Base-by-base conservation (phyloP, 1,139 yeast genomes). In the Tardiomyces digboiensis region DNA sequence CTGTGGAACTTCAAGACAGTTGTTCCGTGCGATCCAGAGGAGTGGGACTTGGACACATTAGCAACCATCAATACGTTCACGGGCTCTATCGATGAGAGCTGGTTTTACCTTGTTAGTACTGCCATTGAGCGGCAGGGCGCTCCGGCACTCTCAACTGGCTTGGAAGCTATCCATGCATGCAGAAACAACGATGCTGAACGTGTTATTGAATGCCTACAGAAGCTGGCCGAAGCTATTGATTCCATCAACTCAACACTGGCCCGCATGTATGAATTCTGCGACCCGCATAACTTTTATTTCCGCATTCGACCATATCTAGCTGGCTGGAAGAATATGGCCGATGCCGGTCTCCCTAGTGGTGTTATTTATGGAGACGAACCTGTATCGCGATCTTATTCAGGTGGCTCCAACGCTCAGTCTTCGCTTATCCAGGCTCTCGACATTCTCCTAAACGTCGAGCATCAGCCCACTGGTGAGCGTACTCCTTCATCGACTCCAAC, bases 401-500 rank as follows among this genome's bases (percentile, higher is more conserved):
- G 97, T 20, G 97, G 97, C 0, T 85, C 95, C 12, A 89, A 89
- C 60, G 97, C 96, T 0, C 97, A 89, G 64, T 80, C 91, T 41
- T 86, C 96, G 2, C 70, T 88, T 52, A 84, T 89, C 48, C 97
- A 89, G 64, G 82, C 87, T 38, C 69, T 89, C 51, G 97, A 89
- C 59, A 75, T 86, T 21, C 62, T 87, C 14, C 70, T 89, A 39
- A 79, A 79, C 40, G 82, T 89, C 18, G 80, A 80, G 48, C 97
- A 89, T 61, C 74, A 72, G 53, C 81, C 93, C 8, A 80, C 89
- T 1, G 95, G 95, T 2, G 76, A 77, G 52, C 52, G 64, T n/a
- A 26, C 33, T 4, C 33, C 33, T n/a, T 16, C 33, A 5, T n/a
- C 55, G 20, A 38, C 43, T 21, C 44, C 42, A 14, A 29, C 29